Percentiles rank a stretch among this genome's conserved stretches.
Conservation (phyloP, 768 basidiomycete genomes). For the Tricholoma sp. region DNA sequence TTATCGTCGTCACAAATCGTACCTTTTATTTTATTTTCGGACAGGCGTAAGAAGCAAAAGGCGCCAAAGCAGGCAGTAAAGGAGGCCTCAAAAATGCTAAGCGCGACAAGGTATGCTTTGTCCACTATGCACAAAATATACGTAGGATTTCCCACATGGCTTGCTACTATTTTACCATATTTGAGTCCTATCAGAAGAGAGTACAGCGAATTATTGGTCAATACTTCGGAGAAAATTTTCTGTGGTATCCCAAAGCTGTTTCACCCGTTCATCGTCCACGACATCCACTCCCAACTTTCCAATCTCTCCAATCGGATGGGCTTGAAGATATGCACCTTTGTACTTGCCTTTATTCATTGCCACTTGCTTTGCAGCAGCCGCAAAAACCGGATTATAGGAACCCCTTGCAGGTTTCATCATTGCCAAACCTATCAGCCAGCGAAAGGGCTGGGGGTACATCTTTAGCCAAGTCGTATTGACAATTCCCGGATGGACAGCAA, state of each 20-base stretch:
- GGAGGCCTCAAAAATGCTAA: slow-evolving; percentile 79
- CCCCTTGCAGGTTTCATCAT: slow-evolving; percentile 18
- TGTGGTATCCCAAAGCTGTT: slow-evolving; percentile 8
- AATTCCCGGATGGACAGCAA: slow-evolving; percentile 30
- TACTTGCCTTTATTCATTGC: slow-evolving; percentile 17
- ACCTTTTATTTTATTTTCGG: too few relatives aligned
- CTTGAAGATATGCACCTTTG: slow-evolving; percentile 19
- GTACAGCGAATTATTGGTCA: neutral
- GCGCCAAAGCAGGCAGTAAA: too few relatives aligned
- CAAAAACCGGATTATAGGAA: slow-evolving; percentile 24
- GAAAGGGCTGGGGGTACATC: slow-evolving; percentile 14
- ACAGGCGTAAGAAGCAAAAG: too few relatives aligned
- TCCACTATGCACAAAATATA: too few relatives aligned
- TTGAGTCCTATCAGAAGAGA: too few relatives aligned
- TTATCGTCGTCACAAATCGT: too few relatives aligned
- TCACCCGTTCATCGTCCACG: slow-evolving; percentile 4
- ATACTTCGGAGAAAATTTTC: slow-evolving; percentile 8
- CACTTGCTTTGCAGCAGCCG: slow-evolving; percentile 22
- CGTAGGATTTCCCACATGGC: slow-evolving; percentile 36
- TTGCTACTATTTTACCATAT: too few relatives aligned
- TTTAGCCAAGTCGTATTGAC: slow-evolving; percentile 26
- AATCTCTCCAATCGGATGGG: slow-evolving; percentile 8
- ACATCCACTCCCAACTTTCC: slow-evolving; percentile 1
- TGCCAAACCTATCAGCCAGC: slow-evolving; percentile 13
- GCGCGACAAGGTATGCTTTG: slow-evolving; percentile 63